A percentile compares a stretch with the other conserved stretches of the same genome.
These are phyloP conservation scores for Scalesia atractyloides DNA, from an alignment of 129 eudicot species.

Conservation along the genomic window DNA sequence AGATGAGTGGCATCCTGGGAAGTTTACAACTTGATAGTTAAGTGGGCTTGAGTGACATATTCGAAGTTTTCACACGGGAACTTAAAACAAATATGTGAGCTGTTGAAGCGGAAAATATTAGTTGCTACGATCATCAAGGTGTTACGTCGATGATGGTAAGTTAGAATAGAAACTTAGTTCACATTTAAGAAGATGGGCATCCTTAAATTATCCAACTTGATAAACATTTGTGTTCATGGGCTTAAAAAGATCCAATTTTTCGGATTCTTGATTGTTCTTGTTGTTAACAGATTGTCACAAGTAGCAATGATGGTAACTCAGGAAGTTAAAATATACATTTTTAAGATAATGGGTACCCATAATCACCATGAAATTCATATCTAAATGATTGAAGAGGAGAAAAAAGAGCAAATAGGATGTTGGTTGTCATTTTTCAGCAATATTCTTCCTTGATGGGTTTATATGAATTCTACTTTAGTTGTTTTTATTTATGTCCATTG, in stretches of 20 bases:
- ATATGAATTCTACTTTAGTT: conserved; percentile 25
- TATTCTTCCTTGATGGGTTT: conserved; percentile 41
- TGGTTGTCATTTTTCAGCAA: conserved; percentile 56
- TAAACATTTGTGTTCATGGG: too few relatives aligned
- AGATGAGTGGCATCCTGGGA: too few relatives aligned
- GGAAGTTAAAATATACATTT: conserved; percentile 38
- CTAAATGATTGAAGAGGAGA: conserved; percentile 62
- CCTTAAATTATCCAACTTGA: not conserved
- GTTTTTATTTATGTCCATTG: conserved; percentile 34
- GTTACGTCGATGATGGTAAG: too few relatives aligned
- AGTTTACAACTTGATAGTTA: too few relatives aligned
- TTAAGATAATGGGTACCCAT: conserved; percentile 64
- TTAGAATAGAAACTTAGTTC: too few relatives aligned
- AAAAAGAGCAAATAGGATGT: conserved; percentile 47
- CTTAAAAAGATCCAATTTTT: conserved; percentile 17
- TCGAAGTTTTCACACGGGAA: too few relatives aligned
- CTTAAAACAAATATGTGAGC: too few relatives aligned
- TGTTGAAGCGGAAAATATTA: too few relatives aligned
- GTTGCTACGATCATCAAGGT: too few relatives aligned
- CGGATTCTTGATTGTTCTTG: conserved; percentile 15
- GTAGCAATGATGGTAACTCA: conserved; percentile 33
- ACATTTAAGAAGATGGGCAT: not conserved
- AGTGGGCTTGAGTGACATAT: too few relatives aligned
- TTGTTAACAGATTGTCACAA: conserved; percentile 27
- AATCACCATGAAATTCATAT: conserved; percentile 57